phyloP scores from a whole-genome alignment of 2,329 filamentous ascomycete species.

The Alternaria triticina region DNA sequence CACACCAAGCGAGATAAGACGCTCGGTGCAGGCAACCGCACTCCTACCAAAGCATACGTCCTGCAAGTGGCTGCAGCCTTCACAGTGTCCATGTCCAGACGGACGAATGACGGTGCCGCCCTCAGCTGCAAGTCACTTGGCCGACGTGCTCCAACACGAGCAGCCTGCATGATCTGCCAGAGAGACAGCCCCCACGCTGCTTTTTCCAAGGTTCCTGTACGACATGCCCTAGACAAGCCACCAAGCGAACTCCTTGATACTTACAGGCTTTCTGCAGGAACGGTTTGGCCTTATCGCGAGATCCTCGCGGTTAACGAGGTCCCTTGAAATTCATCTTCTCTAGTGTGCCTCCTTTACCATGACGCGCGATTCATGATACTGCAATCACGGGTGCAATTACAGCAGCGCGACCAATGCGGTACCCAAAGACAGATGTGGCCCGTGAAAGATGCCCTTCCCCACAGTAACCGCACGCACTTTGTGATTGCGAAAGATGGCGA shows the following conservation, averaged over 20 bases:
- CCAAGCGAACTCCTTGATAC: constrained; percentile 22
- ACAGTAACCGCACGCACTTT: constrained; percentile 30
- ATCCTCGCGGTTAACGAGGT: constrained; percentile 14
- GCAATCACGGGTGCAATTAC: constrained; percentile 7
- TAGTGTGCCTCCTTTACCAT: constrained; percentile 5
- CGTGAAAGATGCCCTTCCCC: constrained; percentile 23
- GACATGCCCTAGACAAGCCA: constrained; percentile 13
- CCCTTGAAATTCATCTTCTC: constrained; percentile 8
- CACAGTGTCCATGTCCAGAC: constrained; percentile 1
- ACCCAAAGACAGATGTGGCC: constrained; percentile 22
- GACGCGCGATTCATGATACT: constrained; percentile 15
- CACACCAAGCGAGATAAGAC: constrained; percentile 36
- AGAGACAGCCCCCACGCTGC: constrained; percentile 39
- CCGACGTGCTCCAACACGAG: constrained; percentile 15
- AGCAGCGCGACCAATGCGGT: constrained; percentile 5
- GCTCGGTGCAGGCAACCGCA: constrained; percentile 16
- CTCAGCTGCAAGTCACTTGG: constrained; percentile 39
- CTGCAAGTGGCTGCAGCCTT: constrained; percentile 19
- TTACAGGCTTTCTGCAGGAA: constrained; percentile 33
- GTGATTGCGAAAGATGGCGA: constrained; percentile 29
- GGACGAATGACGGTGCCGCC: constrained; percentile 12
- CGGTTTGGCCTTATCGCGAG: constrained; percentile 23
- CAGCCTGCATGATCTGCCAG: constrained; percentile 13
- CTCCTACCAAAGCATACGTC: constrained; percentile 25
- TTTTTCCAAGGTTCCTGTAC: constrained; percentile 25